Evolutionary conservation across 352 stramenopile species (phyloP).

Genomic region (Pythium coloratum): DNA sequence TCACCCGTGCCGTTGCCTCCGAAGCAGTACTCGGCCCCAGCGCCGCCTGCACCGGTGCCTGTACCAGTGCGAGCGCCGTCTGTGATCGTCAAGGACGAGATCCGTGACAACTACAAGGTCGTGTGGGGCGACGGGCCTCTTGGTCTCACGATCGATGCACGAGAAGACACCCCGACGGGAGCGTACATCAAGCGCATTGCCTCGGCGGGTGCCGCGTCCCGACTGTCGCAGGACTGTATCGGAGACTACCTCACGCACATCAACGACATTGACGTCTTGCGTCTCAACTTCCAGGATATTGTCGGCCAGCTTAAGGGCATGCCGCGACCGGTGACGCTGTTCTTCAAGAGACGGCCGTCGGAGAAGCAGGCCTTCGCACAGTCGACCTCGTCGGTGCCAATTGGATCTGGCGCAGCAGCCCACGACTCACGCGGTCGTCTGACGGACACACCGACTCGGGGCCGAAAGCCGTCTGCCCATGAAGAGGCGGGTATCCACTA

Average conservation of each 20-base stretch:
- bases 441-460: conserved; percentile 45
- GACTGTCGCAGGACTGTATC: conserved; percentile 79
- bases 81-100: conserved; percentile 26
- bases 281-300: conserved; percentile 75
- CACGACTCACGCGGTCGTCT: conserved; percentile 25
- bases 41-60: conserved; percentile 2
- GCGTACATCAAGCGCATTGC: conserved; percentile 87
- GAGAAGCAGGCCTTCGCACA: conserved; percentile 36
- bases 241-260: conserved; percentile 83
- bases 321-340: conserved; percentile 76
- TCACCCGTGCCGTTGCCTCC: conserved; percentile 25
- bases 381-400: conserved; percentile 40
- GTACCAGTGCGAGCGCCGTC: conserved; percentile 16
- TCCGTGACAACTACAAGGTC: conserved; percentile 69
- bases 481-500: conserved; percentile 52
- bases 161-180: conserved; percentile 40
- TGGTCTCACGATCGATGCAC: conserved; percentile 81
- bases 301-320: conserved; percentile 77
- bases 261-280: conserved; percentile 83
- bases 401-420: conserved; percentile 23
- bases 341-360: conserved; percentile 49
- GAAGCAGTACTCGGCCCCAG: conserved; percentile 25
- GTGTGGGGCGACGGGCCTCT: conserved; percentile 76
- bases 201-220: conserved; percentile 62
- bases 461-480: conserved; percentile 30